Evolutionary conservation across 2,329 filamentous ascomycete genomes (phyloP), one percentile per base, ranked within the genome.

Genomic region (Mollisia scopiformis): DNA sequence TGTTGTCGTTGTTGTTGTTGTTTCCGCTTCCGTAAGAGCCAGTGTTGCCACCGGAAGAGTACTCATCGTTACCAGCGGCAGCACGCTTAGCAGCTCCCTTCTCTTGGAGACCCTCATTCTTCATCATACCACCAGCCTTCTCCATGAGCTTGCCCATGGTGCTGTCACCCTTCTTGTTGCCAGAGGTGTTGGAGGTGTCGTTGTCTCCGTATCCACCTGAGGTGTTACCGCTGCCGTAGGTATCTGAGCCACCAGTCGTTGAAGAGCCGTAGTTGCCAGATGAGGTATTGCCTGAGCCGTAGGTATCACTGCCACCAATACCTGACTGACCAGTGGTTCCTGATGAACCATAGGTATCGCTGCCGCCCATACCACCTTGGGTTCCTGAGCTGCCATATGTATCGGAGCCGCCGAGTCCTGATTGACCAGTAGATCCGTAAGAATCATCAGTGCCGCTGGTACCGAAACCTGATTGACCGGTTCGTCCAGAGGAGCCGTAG

Each of bases 121-220:
- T 73, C 63, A 88, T 66, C 53, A 82, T 67, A 13, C 74, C 72
- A 8, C 84, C 83, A 6, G 79, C 81, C 77, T 85, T 87, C 75
- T 88, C 83, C 72, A 87, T 75, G 25, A 87, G 59, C 74, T 84
- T 86, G 50, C 84, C 84, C 23, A 84, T 56, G 16, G 78, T 79
- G 53, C 62, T 63, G 52, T 67, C 68, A 1, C 27, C 19, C 8
- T 39, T 39, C 23, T 50, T 55, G 7, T 62, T 61, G 57, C 66
- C 62, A 39, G 62, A 60, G 23, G 58, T 55, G 49, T 65, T 57
- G 21, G 58, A 54, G 53, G 61, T 62, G 31, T 61, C 64, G 57
- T 69, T 62, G 41, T 64, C 64, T 52, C 71, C 69, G 55, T 59
- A 66, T 55, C 60, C 62, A 47, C 30, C 57, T 14, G 65, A 63